Evolutionary conservation across 1,284 basidiomycete genomes (phyloP).

Genomic region (Wallemia mellicola): DNA sequence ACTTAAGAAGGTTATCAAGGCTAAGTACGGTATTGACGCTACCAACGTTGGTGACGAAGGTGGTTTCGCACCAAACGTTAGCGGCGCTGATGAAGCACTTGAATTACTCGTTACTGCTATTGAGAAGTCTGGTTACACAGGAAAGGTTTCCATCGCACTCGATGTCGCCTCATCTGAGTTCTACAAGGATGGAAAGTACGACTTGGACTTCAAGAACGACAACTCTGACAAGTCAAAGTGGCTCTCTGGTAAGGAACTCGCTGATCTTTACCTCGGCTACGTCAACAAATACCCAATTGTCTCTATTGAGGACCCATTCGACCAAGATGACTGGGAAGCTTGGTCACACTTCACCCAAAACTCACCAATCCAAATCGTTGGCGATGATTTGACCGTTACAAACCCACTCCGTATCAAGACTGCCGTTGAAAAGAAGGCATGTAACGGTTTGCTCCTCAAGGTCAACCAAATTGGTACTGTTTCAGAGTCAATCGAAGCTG

Average conservation of each 20-base stretch:
- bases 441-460: conserved; percentile 96
- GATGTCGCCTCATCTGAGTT: conserved; percentile 99
- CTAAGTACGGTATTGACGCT: conserved; percentile 97
- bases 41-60: conserved; percentile 99
- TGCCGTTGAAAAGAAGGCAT: conserved; percentile 97
- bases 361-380: conserved; percentile 55
- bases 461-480: conserved; percentile 87
- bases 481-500: conserved; percentile 93
- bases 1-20: conserved; percentile 95
- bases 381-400: conserved; percentile 94
- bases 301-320: conserved; percentile 97
- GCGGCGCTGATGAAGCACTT: conserved; percentile 85
- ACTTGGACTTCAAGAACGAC: conserved; percentile 98
- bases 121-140: conserved; percentile 89
- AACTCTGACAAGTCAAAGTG: conserved; percentile 93
- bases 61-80: conserved; percentile 95
- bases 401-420: conserved; percentile 96
- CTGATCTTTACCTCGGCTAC: conserved; percentile 65
- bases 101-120: conserved; percentile 89
- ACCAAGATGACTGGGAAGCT: conserved; percentile 98
- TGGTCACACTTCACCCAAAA: conserved; percentile 72
- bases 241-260: conserved; percentile 76
- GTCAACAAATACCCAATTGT: conserved; percentile 80
- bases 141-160: conserved; percentile 94
- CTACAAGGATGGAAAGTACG: conserved; percentile 99